Evolutionary conservation across 2,329 filamentous ascomycete species (phyloP).

Genomic region (Pleoardoris graminearum): DNA sequence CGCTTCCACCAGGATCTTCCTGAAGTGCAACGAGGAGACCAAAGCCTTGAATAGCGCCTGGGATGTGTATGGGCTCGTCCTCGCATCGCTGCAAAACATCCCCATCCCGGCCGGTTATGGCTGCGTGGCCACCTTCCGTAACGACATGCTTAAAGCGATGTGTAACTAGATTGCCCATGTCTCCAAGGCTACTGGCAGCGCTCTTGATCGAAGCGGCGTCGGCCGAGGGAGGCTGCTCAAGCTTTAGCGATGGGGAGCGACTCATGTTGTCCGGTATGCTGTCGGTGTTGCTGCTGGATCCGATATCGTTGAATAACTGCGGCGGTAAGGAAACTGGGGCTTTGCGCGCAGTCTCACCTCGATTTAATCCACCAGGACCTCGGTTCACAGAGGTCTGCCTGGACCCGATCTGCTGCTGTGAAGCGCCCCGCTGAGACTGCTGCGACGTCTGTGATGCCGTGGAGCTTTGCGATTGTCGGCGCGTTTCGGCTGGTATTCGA

Average conservation of each 20-base stretch:
- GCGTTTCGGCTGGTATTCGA: slow-evolving; percentile 23
- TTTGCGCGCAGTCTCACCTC: slow-evolving; percentile 13
- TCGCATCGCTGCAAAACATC: slow-evolving; percentile 77
- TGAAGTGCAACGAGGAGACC: slow-evolving; percentile 75
- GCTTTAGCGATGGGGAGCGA: slow-evolving; percentile 24
- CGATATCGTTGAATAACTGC: slow-evolving; percentile 44
- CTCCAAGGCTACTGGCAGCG: slow-evolving; percentile 43
- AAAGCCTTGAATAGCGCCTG: slow-evolving; percentile 79
- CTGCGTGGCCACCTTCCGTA: slow-evolving; percentile 76
- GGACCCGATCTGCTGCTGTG: slow-evolving; percentile 9
- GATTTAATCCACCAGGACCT: slow-evolving; percentile 6
- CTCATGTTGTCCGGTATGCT: slow-evolving; percentile 25
- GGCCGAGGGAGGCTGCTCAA: slow-evolving; percentile 29
- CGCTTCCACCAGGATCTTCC: slow-evolving; percentile 63
- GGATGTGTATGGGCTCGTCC: slow-evolving; percentile 88
- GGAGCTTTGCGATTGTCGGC: slow-evolving; percentile 35
- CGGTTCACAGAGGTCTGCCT: slow-evolving; percentile 13
- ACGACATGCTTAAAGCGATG: slow-evolving; percentile 77
- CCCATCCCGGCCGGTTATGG: slow-evolving; percentile 78
- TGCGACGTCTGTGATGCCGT: slow-evolving; percentile 36
- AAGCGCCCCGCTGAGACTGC: slow-evolving; percentile 22
- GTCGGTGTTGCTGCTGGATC: slow-evolving; percentile 32
- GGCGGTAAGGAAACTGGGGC: slow-evolving; percentile 25
- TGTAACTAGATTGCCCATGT: slow-evolving; percentile 61
- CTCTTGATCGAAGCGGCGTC: slow-evolving; percentile 40